Evolutionary conservation across 1,284 basidiomycete genomes (phyloP).

Genomic region (Melampsora americana): DNA sequence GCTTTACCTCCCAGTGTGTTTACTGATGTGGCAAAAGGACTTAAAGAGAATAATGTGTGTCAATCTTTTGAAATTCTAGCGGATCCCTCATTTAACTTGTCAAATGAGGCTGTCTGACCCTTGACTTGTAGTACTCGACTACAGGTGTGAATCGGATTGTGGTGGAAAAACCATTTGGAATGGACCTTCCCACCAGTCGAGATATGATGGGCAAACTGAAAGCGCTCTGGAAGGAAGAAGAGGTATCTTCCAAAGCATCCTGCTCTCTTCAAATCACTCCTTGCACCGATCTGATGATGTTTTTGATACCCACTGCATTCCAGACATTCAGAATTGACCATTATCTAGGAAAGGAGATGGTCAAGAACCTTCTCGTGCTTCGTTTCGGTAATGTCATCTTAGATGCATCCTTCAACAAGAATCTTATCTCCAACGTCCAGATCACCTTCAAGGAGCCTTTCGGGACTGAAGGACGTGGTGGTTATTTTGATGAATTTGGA

Average conservation of each 20-base stretch:
- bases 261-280: no score
- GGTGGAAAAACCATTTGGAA: conserved; percentile 95
- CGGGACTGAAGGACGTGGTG: conserved; percentile 91
- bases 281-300: background rate
- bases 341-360: conserved; percentile 98
- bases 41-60: conserved; percentile 63
- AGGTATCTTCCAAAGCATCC: conserved; percentile 54
- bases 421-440: conserved; percentile 88
- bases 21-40: conserved; percentile 74
- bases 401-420: conserved; percentile 84
- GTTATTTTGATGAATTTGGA: conserved; percentile 97
- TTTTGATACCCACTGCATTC: background rate
- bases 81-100: background rate
- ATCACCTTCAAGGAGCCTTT: conserved; percentile 99
- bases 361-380: conserved; percentile 90
- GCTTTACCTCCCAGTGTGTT: conserved; percentile 92
- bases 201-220: conserved; percentile 75
- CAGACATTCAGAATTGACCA: conserved; percentile 93
- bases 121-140: conserved; percentile 63
- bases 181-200: conserved; percentile 81
- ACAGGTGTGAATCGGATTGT: conserved; percentile 81
- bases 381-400: conserved; percentile 89
- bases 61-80: no score
- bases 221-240: conserved; percentile 83
- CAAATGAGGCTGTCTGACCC: background rate